Percentiles rank a stretch among this genome's conserved stretches.
Evolutionary conservation across 768 basidiomycete species (phyloP).

Genomic region (Tulasnella sp.): DNA sequence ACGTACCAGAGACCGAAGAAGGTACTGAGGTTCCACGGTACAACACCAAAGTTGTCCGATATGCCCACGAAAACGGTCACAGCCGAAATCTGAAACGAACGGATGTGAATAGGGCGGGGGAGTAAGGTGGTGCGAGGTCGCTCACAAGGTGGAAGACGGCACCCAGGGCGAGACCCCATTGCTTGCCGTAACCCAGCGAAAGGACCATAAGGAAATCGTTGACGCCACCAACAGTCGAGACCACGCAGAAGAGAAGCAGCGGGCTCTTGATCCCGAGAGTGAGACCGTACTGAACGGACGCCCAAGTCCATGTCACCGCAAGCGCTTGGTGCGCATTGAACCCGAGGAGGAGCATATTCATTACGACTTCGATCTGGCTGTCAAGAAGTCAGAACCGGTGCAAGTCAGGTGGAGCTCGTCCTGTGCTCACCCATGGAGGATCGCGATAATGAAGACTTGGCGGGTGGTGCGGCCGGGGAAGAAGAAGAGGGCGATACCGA

Average conservation of each 20-base stretch:
- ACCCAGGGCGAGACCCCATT: neutral
- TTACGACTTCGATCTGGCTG: neutral
- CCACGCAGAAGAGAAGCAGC: neutral
- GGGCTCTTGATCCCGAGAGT: neutral
- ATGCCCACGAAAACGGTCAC: slow-evolving; percentile 3
- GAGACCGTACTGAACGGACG: neutral
- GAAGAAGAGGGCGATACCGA: neutral
- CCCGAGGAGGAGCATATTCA: neutral
- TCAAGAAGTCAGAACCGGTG: neutral
- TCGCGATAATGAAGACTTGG: neutral
- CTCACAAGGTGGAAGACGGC: neutral
- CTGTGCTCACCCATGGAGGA: neutral
- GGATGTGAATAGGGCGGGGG: neutral
- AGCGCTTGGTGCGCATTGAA: neutral
- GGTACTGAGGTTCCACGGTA: neutral
- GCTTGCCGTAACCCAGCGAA: neutral
- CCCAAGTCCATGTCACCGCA: neutral
- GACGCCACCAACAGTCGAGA: neutral
- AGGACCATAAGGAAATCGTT: neutral
- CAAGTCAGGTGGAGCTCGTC: neutral
- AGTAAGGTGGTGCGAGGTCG: neutral
- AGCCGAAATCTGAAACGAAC: neutral
- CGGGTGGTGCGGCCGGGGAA: neutral
- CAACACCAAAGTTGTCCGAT: slow-evolving; percentile 1
- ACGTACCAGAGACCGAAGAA: slow-evolving; percentile 1